These are phyloP conservation scores for Eucalyptus pumila DNA, from an alignment of 345 rosid genomes.

Conservation along the genomic window DNA sequence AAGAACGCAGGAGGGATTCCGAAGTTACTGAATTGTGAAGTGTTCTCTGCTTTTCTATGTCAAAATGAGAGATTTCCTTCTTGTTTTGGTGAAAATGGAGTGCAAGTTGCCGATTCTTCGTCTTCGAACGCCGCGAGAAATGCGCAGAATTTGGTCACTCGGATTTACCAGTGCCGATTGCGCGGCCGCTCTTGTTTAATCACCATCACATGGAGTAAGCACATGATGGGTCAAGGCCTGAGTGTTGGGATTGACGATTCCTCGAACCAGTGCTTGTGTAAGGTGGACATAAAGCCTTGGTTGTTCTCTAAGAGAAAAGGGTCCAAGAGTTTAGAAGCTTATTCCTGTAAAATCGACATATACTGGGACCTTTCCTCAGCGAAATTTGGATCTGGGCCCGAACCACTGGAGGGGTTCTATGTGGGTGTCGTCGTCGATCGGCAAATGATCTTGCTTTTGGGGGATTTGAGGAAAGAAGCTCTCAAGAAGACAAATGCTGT, in stretches of 20 bases:
- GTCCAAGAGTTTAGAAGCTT: slow-evolving; percentile 67
- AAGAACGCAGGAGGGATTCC: slow-evolving; percentile 1
- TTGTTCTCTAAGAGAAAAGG: slow-evolving; percentile 87
- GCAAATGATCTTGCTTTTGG: slow-evolving; percentile 74
- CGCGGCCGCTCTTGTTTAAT: slow-evolving; percentile 58
- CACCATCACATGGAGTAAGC: slow-evolving; percentile 78
- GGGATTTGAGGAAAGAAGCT: slow-evolving; percentile 90
- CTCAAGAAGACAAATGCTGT: slow-evolving; percentile 48
- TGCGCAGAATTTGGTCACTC: slow-evolving; percentile 68
- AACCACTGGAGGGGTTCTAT: slow-evolving; percentile 78
- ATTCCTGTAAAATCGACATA: slow-evolving; percentile 51
- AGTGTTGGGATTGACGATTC: slow-evolving; percentile 69
- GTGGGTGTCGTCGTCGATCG: slow-evolving; percentile 59
- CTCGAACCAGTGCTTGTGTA: slow-evolving; percentile 66
- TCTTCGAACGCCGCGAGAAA: slow-evolving; percentile 42
- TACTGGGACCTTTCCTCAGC: slow-evolving; percentile 86
- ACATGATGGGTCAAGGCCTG: slow-evolving; percentile 86
- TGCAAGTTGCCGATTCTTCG: slow-evolving; percentile 76
- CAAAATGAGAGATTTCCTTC: slow-evolving; percentile 89
- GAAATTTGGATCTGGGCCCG: slow-evolving; percentile 83
- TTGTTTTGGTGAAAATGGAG: slow-evolving; percentile 92
- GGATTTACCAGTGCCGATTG: slow-evolving; percentile 65
- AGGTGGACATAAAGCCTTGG: slow-evolving; percentile 94
- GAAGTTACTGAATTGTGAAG: background rate
- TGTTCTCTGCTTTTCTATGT: background rate